Conservation (phyloP, 2,329 filamentous ascomycete species). For the Pseudocercospora macadamiae region DNA sequence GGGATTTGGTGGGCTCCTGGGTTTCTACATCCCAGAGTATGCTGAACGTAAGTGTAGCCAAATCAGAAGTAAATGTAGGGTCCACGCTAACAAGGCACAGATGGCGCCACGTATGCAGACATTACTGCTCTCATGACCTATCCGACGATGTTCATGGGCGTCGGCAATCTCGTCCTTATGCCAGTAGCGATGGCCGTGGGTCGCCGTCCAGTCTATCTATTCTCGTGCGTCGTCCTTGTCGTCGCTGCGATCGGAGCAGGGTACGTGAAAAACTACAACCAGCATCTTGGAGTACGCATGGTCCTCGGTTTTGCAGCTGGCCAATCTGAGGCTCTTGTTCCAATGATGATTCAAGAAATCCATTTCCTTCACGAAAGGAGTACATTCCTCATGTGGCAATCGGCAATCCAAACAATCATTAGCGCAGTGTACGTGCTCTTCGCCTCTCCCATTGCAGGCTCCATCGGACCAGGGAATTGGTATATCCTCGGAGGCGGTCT, state of each 20-base stretch:
- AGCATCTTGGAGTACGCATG: slow-evolving; percentile 36
- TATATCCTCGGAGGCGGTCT: slow-evolving; percentile 47
- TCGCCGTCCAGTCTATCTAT: slow-evolving; percentile 38
- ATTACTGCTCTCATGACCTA: slow-evolving; percentile 44
- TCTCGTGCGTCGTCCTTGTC: slow-evolving; percentile 35
- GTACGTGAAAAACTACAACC: slow-evolving; percentile 25
- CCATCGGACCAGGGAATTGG: slow-evolving; percentile 48
- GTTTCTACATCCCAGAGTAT: slow-evolving; percentile 48
- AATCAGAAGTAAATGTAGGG: too few species aligned
- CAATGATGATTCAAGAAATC: slow-evolving; percentile 42
- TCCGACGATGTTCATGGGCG: slow-evolving; percentile 39
- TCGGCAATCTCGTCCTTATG: slow-evolving; percentile 41
- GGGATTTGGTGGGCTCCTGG: slow-evolving; percentile 47
- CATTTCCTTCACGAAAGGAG: slow-evolving; percentile 52
- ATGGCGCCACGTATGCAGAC: slow-evolving; percentile 43
- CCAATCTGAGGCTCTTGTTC: slow-evolving; percentile 31
- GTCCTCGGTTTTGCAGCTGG: slow-evolving; percentile 37
- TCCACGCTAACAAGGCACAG: too few species aligned
- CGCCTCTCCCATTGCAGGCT: slow-evolving; percentile 47
- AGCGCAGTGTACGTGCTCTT: slow-evolving; percentile 45
- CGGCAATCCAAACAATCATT: slow-evolving; percentile 45
- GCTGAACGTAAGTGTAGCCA: too few species aligned
- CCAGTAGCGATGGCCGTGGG: slow-evolving; percentile 40
- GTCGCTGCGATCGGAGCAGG: slow-evolving; percentile 33
- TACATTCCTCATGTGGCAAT: slow-evolving; percentile 47